phyloP scores from a whole-genome alignment of 495 filamentous ascomycete species.

The Trichocladium uniseriatum region DNA sequence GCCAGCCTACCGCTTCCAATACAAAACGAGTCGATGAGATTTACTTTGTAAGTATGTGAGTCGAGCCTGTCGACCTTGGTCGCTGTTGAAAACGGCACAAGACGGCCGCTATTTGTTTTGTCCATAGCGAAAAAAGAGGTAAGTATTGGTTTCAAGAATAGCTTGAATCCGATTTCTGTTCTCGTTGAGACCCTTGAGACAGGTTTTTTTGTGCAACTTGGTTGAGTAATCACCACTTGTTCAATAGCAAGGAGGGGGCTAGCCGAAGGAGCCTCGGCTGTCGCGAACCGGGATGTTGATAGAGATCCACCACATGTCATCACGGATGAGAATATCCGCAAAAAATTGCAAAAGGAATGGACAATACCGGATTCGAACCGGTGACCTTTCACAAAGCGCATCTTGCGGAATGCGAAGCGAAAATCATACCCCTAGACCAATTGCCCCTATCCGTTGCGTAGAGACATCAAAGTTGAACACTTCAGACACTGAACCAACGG shows the following conservation, averaged over 20 bases:
- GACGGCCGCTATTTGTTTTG: not conserved
- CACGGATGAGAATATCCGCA: not conserved
- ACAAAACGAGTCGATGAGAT: conserved; percentile 54
- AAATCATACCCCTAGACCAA: conserved; percentile 40
- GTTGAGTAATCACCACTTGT: too few species aligned
- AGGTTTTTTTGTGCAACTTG: too few species aligned
- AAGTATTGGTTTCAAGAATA: too few species aligned
- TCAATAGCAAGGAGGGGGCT: too few species aligned
- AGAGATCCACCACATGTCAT: too few species aligned
- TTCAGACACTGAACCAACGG: too few species aligned
- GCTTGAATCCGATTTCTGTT: too few species aligned
- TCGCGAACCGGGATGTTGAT: too few species aligned
- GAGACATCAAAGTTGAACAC: not conserved
- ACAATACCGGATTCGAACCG: conserved; percentile 15
- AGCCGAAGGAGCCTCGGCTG: too few species aligned
- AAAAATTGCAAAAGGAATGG: not conserved
- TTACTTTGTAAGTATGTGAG: conserved; percentile 51
- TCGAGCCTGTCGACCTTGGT: conserved; percentile 44
- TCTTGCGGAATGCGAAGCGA: conserved; percentile 29
- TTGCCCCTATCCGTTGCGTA: conserved; percentile 13
- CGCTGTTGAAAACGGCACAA: conserved; percentile 24
- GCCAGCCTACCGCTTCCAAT: conserved; percentile 52
- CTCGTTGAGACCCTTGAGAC: too few species aligned
- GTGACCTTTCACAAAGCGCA: conserved; percentile 12
- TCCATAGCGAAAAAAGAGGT: not conserved